These are phyloP conservation scores for Metschnikowia rubicola DNA, from an alignment of 805 yeast species.

Conservation along the genomic window DNA sequence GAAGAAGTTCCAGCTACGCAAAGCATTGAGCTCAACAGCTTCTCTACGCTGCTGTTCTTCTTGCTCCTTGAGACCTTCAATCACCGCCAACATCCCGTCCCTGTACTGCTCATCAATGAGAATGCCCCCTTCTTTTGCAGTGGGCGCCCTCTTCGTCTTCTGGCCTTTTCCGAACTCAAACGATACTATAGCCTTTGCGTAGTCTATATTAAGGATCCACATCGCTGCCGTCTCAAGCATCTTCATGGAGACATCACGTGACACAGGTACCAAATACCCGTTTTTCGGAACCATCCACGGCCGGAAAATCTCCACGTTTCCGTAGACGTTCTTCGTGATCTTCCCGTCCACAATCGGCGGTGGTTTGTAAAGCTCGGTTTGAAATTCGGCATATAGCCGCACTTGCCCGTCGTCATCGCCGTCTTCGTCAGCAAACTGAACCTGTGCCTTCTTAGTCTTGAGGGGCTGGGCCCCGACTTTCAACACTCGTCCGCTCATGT, in stretches of 20 bases:
- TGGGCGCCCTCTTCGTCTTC: conserved; percentile 40
- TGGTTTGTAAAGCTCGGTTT: conserved; percentile 70
- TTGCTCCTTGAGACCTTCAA: conserved; percentile 47
- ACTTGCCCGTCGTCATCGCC: conserved; percentile 49
- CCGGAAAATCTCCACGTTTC: conserved; percentile 78
- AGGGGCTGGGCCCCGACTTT: conserved; percentile 68
- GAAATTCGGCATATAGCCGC: conserved; percentile 71
- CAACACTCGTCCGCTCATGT: conserved; percentile 69
- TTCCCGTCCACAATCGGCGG: conserved; percentile 62
- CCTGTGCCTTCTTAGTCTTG: conserved; percentile 26
- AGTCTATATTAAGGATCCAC: conserved; percentile 59
- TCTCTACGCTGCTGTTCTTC: conserved; percentile 44
- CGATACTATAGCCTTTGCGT: conserved; percentile 82
- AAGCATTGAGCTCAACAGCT: conserved; percentile 46
- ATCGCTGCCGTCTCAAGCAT: conserved; percentile 69
- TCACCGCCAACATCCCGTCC: conserved; percentile 56
- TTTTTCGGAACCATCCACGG: conserved; percentile 82
- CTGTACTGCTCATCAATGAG: conserved; percentile 61
- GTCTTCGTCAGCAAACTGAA: conserved; percentile 33
- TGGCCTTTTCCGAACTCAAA: conserved; percentile 58
- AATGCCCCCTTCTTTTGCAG: conserved; percentile 70
- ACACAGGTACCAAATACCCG: conserved; percentile 50
- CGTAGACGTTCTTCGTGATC: conserved; percentile 72
- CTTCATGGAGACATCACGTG: conserved; percentile 33
- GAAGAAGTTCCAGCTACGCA: conserved; percentile 52